These are phyloP conservation scores for Fraxinus sp. DNA, from an alignment of 305 asterid genomes.

Conservation along the genomic window DNA sequence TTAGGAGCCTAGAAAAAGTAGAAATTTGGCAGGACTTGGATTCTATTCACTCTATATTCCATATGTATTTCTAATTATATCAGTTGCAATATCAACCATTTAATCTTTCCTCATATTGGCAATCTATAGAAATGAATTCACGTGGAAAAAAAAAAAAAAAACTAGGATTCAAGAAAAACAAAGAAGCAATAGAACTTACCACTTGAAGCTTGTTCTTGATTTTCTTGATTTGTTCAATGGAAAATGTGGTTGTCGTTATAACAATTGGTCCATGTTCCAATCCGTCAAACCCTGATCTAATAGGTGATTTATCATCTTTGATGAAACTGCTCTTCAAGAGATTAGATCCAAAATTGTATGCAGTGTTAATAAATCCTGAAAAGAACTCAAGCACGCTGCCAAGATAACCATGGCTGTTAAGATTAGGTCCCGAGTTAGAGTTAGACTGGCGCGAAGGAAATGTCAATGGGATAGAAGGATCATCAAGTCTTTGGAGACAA, in stretches of 20 bases:
- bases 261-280: slow-evolving; percentile 24
- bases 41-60: no score
- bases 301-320: slow-evolving; percentile 24
- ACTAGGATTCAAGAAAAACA: no score
- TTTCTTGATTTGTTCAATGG: slow-evolving; percentile 20
- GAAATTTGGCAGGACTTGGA: no score
- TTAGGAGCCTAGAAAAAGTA: no score
- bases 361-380: slow-evolving; percentile 16
- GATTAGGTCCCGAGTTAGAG: background rate
- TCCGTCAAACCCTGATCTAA: slow-evolving; percentile 29
- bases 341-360: slow-evolving; percentile 28
- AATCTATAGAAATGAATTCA: no score
- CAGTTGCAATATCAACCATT: no score
- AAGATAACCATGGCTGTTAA: background rate
- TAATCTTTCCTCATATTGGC: no score
- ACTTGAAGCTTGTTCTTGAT: slow-evolving; percentile 31
- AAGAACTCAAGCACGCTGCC: background rate
- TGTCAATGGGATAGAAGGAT: slow-evolving; percentile 11
- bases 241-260: slow-evolving; percentile 20
- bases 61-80: no score
- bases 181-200: slow-evolving; percentile 9
- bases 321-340: slow-evolving; percentile 22
- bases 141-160: no score
- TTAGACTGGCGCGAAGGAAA: background rate
- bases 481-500: slow-evolving; percentile 25